Base-by-base conservation (phyloP, 164 flowering plant species). In the Taxillus chinensis region DNA sequence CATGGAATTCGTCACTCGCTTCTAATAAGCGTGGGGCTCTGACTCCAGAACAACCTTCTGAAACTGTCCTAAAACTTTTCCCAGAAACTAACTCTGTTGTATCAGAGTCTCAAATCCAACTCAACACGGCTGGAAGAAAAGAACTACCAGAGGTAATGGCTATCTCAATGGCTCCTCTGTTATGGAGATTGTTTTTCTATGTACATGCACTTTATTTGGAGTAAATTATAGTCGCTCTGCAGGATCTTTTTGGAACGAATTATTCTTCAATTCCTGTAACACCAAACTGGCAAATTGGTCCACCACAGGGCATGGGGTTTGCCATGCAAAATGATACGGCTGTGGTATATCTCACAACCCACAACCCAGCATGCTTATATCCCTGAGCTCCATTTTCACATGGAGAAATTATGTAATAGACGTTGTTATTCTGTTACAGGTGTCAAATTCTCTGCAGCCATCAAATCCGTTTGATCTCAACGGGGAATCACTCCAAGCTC, bases 401-500 rank as follows among this genome's bases (percentile, higher is more conserved):
- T 60, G 8, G 40, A 39, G 10, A 27, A 37, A 48, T 37, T 56
- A 9, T 38, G 17, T 9, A 64, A 46, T 54, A 49, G 13, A 37
- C 27, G 27, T 27, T 62, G 17, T 7, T 62, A 64, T 55, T 41
- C 41, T 65, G 45, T 71, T 68, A 46, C 87, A 83, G 89, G 72
- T 79, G 74, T 78, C 74, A 43, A 64, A 71, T 49, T 76, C 67
- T 70, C 70, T 74, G 7, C 86, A 77, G 27, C 79, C 96, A 15
- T 45, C 81, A 51, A 93, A 93, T 62, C 99, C 99, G 39, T 93
- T 93, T 68, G 97, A 90, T 77, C 55, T 84, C 49, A 70, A 51
- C 63, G 70, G 55, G 71, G 93, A 83, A 65, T 68, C 81, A 59
- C 57, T 78, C 56, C 67, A 74, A 40, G 78, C 46, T 70, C 93